These are phyloP conservation scores for Aspergillus leporis DNA, from an alignment of 495 filamentous ascomycete species.

Conservation along the genomic window DNA sequence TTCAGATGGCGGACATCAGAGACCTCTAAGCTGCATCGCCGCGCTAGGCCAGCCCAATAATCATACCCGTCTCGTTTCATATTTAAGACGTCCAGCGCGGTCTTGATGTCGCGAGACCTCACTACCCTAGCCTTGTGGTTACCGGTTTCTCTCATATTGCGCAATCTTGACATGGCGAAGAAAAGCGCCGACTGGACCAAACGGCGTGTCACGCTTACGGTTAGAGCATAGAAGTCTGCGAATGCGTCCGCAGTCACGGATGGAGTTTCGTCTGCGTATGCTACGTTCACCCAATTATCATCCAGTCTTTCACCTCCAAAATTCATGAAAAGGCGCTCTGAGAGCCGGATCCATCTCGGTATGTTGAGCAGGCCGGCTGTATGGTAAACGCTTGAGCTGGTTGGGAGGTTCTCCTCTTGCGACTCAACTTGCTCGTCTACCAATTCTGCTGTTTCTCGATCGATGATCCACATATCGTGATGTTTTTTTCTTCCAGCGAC, in stretches of 20 bases:
- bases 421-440: conserved; percentile 31
- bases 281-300: conserved; percentile 65
- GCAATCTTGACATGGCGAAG: conserved; percentile 60
- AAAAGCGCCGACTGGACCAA: conserved; percentile 67
- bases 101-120: conserved; percentile 60
- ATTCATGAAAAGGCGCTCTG: conserved; percentile 78
- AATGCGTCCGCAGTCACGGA: conserved; percentile 68
- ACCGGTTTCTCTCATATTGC: conserved; percentile 39
- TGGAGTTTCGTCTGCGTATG: conserved; percentile 51
- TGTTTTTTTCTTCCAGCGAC: conserved; percentile 53
- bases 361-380: conserved; percentile 59
- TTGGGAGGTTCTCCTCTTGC: background rate
- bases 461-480: conserved; percentile 57
- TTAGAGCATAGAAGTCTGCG: conserved; percentile 70
- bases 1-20: conserved; percentile 41
- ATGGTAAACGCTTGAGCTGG: conserved; percentile 34
- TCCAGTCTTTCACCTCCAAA: conserved; percentile 48
- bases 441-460: conserved; percentile 40
- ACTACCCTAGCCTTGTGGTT: conserved; percentile 42
- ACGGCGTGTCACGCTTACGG: conserved; percentile 64
- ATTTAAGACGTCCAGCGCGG: conserved; percentile 56
- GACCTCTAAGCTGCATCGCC: conserved; percentile 60
- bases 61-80: conserved; percentile 39
- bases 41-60: conserved; percentile 61
- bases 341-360: conserved; percentile 62